Evolutionary conservation across 2,329 filamentous ascomycete species (phyloP), one percentile per base, ranked within the genome.

Genomic region (Bipolaris oryzae): DNA sequence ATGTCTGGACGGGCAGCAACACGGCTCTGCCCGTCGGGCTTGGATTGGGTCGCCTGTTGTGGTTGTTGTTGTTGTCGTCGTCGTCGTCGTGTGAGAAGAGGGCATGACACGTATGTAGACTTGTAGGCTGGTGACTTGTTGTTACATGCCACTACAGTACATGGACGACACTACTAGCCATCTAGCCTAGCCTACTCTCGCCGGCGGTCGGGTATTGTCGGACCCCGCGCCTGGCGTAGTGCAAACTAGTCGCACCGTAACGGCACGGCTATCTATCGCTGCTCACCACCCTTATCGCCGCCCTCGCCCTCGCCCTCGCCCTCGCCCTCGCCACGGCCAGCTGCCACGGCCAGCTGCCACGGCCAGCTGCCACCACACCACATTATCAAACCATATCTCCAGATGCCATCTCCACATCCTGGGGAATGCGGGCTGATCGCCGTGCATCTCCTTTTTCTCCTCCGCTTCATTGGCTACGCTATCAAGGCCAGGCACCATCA

Each of bases 341-440:
- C n/a, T n/a, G n/a, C n/a, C n/a, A n/a, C n/a, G n/a, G n/a, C n/a
- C n/a, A n/a, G n/a, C n/a, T n/a, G 37, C 53, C 23, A 34, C 47
- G 50, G 53, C 55, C 55, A 53, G 31, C 48, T 47, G 50, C 58
- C 55, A 63, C 62, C 63, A 47, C 61, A 62, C 61, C 50, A 51
- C 45, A 63, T 61, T 63, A 58, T 61, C 50, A 62, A 61, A 54
- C 21, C 50, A 23, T 18, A 50, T 55, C 42, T 25, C 43, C 57
- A 34, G 41, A 39, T 35, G 49, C 20, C 58, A 62, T 64, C 61
- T 53, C 47, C 52, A 41, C 52, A 51, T 35, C 42, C 46, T 45
- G 37, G 61, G 53, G 23, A 43, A 50, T 38, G 42, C 57, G 39
- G n/a, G 37, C 46, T 15, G 41, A 58, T 60, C 57, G 53, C 45